Percentiles rank a stretch among this genome's conserved stretches.
Evolutionary conservation across 495 filamentous ascomycete genomes (phyloP).

Genomic region (Apiosordaria backusii): DNA sequence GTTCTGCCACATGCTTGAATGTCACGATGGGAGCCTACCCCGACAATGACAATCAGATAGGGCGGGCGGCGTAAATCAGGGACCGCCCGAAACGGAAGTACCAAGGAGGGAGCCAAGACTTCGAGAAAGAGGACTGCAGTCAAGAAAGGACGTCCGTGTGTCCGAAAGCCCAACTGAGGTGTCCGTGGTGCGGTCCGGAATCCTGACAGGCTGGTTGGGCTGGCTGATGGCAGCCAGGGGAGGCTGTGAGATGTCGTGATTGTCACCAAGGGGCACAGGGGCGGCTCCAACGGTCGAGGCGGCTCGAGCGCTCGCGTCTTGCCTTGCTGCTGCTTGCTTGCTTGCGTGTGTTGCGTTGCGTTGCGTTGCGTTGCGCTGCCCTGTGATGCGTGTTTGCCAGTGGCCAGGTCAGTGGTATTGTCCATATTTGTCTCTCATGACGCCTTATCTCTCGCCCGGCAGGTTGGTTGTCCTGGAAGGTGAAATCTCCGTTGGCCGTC

Average conservation of each 20-base stretch:
- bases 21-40: constrained; percentile 1
- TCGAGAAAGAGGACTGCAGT: constrained; percentile 2
- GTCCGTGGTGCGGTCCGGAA: constrained; percentile 6
- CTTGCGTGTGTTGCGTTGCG: background rate
- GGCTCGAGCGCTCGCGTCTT: constrained; percentile 1
- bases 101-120: constrained; percentile 5
- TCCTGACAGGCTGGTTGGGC: constrained; percentile 5
- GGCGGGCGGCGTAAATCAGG: background rate
- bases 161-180: background rate
- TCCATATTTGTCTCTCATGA: background rate
- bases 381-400: background rate
- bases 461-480: background rate
- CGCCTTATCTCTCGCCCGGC: background rate
- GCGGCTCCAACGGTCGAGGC: constrained; percentile 4
- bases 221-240: background rate
- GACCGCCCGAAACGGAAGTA: constrained; percentile 1
- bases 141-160: background rate
- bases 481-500: background rate
- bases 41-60: constrained; percentile 2
- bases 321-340: background rate
- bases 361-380: background rate
- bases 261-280: constrained; percentile 1
- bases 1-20: constrained; percentile 9
- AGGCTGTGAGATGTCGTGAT: constrained; percentile 1
- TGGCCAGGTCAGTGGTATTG: background rate